Base-by-base conservation (phyloP, 2,329 filamentous ascomycete species). In the Xylaria multiplex region DNA sequence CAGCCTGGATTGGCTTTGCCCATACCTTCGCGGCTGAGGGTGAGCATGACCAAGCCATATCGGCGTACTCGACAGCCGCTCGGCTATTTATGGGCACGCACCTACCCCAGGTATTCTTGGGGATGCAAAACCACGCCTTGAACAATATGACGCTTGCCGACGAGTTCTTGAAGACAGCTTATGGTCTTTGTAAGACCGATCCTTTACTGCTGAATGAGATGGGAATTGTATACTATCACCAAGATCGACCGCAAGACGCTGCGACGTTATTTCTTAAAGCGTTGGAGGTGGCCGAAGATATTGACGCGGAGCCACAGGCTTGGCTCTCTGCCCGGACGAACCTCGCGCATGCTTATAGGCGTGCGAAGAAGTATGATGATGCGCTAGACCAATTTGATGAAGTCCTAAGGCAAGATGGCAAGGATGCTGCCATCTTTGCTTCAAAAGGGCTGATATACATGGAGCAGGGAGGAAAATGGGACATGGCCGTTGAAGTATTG, bases 21-120 rank as follows among this genome's bases (percentile, higher is more conserved):
- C 96, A 99, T 78, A 99, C 96, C 0, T 99, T 99, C 77, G 96
- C 96, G 1, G 94, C 93, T 11, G 96, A 99, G 78, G 96, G 96
- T 59, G 96, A 99, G 79, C 94, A 98, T 78, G 96, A 99, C 77
- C 96, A 99, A 80, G 96, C 96, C 54, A 97, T 99, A 69, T 96
- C 94, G 8, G 96, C 96, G 0, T 99, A 99, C 81, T 97, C 93
- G 35, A 99, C 96, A 0, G 96, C 96, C 0, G 95, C 95, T 1
- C 87, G 96, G 45, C 82, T 99, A 0, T 99, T 99, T 79, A 97
- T 97, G 83, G 96, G 96, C 45, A 98, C 95, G 0, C 96, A 99
- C 77, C 85, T 99, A 1, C 96, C 96, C 0, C 95, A 97, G 75
- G 88, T 99, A 2, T 99, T 98, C 77, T 82, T 99, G 30, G 96